These are phyloP conservation scores for Coriaria nepalensis DNA, from an alignment of 306 rosid species.

Conservation along the genomic window DNA sequence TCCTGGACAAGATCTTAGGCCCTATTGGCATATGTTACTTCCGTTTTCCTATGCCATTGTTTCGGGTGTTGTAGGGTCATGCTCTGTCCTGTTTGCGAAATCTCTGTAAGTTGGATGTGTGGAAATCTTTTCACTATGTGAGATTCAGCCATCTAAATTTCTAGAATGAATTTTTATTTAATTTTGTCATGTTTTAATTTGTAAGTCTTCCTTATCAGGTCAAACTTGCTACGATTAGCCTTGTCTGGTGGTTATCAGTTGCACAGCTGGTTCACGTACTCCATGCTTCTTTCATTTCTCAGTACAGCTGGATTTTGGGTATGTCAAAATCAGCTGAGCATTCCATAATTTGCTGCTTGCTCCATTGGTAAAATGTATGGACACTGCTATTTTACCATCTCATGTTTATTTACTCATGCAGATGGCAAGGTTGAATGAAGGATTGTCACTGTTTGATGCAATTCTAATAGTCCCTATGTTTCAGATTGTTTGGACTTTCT, in stretches of 20 bases:
- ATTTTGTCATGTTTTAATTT: not conserved
- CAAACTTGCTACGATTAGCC: conserved; percentile 75
- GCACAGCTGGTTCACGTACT: conserved; percentile 96
- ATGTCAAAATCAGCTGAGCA: not conserved
- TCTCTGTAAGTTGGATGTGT: conserved; percentile 59
- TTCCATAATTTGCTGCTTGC: not conserved
- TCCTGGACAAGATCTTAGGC: conserved; percentile 70
- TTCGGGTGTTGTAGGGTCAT: conserved; percentile 96
- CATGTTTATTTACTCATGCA: conserved; percentile 25
- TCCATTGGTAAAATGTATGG: not conserved
- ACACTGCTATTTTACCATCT: not conserved
- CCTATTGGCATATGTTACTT: conserved; percentile 77
- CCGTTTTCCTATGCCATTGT: conserved; percentile 96
- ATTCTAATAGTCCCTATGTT: conserved; percentile 99
- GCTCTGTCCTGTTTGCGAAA: conserved; percentile 96
- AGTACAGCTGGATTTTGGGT: conserved; percentile 99
- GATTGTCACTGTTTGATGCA: conserved; percentile 86
- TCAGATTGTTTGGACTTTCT: conserved; percentile 96
- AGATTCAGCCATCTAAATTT: too few relatives aligned
- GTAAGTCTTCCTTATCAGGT: conserved; percentile 30
- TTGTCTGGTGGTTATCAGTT: conserved; percentile 78
- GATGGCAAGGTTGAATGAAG: conserved; percentile 98
- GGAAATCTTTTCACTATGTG: too few relatives aligned
- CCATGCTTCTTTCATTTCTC: conserved; percentile 82
- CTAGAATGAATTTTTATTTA: too few relatives aligned